Evolutionary conservation across 2,329 filamentous ascomycete species (phyloP), one percentile per base, ranked within the genome.

Genomic region (Trichoderma sp.): DNA sequence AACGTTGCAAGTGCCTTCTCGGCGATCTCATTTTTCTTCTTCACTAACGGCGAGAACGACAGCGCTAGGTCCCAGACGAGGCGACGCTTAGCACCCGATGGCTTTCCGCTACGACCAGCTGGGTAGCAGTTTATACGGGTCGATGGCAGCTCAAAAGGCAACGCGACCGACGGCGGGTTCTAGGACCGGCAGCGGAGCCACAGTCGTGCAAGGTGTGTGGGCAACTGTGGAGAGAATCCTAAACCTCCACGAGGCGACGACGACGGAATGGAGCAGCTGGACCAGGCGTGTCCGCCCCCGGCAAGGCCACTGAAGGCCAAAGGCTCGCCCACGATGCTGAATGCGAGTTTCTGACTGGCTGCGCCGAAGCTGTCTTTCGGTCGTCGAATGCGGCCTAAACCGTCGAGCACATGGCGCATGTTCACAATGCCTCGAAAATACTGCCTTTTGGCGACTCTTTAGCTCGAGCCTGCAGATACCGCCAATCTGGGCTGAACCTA

Each of bases 341-440:
- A 24, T 58, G 40, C 27, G 35, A 24, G 10, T 10, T 29, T 72
- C 63, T 74, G 55, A 74, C 70, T 74, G 73, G 73, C 58, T 24
- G 66, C 62, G 19, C 29, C 31, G 24, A 53, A 53, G 19, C 49
- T 59, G 53, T 35, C n/a, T 62, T 61, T 71, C 71, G 60, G 62
- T 68, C 64, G 68, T 71, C 67, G 55, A 70, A 72, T 66, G 66
- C 72, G 71, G 70, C 68, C 47, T 69, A 69, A 69, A 57, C 67
- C 43, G 55, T 40, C 55, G 67, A 70, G 60, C 52, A 40, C 60
- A 64, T 64, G 49, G 68, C 55, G 19, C 19, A 31, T 55, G 33
- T 53, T 56, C 29, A 43, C 47, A 64, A 53, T 69, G 55, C 29
- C 52, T 53, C 43, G 35, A 53, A 69, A 62, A 55, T 27, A 31